Base-by-base conservation (phyloP, 139 green algal species). In the Helicosporidium sp. region DNA sequence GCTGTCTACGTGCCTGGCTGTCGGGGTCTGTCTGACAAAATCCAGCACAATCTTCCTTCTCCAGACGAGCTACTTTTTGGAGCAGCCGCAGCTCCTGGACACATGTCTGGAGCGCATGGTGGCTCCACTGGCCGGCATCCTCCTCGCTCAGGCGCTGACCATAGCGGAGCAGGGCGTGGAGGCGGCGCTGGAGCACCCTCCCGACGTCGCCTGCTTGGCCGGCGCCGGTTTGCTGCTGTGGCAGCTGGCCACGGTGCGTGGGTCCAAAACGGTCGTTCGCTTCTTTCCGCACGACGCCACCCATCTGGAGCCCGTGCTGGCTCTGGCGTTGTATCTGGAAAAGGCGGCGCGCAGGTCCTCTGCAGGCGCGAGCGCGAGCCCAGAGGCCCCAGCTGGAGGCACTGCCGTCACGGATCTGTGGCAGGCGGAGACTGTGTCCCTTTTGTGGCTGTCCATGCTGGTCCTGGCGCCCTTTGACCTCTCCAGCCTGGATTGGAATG, bases 381-480 rank as follows among this genome's bases (percentile, higher is more conserved):
- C 49, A 28, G 33, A 22, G 20, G 20, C n/a, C 18, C 41, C 7
- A 16, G 15, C 24, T 34, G 23, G 15, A 25, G n/a, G n/a, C n/a
- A n/a, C n/a, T n/a, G n/a, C n/a, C n/a, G n/a, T n/a, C n/a, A n/a
- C n/a, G n/a, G 18, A 57, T n/a, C 18, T 35, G 22, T 87, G 77
- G 78, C 78, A 94, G 60, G 68, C 73, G 5, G 72, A 81, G 35
- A 79, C 63, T 43, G 73, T 80, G 19, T 51, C 93, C 43, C 68
- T 96, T 28, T 67, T 94, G n/a, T 99, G 89, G 89, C 74, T 97
- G 5, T 83, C 77, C 22, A 74, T 92, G 31, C 67, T 97, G 20
- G 78, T 84, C 26, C 70, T 94, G 7, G 74, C 91, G 6, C 89
- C 89, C 17, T 97, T 99, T 55, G 75, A 92, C 62, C 69, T 98